A percentile compares a stretch with the other conserved stretches of the same genome.
phyloP scores from a whole-genome alignment of 1,139 yeast genomes.

The Hemisphaericaspora lyxosophila region DNA sequence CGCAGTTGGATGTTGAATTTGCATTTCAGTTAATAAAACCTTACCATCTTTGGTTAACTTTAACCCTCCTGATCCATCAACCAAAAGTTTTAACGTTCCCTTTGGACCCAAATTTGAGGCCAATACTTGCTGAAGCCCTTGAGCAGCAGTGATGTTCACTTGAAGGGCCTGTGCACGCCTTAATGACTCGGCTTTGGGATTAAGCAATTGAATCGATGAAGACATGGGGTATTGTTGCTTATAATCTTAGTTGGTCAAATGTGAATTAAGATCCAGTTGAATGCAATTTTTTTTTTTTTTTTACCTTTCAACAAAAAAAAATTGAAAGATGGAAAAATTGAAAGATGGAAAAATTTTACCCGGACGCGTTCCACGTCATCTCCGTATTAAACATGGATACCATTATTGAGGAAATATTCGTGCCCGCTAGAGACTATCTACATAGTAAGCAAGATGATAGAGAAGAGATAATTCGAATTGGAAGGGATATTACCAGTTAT shows the following conservation, averaged over 20 bases:
- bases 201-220: constrained; percentile 80
- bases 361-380: constrained; percentile 1
- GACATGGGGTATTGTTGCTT: constrained; percentile 29
- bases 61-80: constrained; percentile 94
- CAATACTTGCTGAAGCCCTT: constrained; percentile 90
- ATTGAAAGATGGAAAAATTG: no score
- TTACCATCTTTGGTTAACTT: constrained; percentile 97
- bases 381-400: not conserved
- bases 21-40: constrained; percentile 92
- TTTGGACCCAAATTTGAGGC: constrained; percentile 94
- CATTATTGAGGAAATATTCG: constrained; percentile 13
- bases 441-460: constrained; percentile 29
- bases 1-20: constrained; percentile 99
- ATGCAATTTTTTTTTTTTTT: constrained; percentile 1
- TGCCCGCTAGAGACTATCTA: constrained; percentile 19
- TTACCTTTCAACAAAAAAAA: not conserved
- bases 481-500: constrained; percentile 37
- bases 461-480: constrained; percentile 33
- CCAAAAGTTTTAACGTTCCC: constrained; percentile 94
- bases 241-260: no score
- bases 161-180: constrained; percentile 93
- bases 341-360: not conserved
- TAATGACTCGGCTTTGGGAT: constrained; percentile 95
- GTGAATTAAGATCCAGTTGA: no score
- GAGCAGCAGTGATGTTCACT: constrained; percentile 94